Conservation (phyloP, 441 rosid genomes). For the Eutrema salsugineum region DNA sequence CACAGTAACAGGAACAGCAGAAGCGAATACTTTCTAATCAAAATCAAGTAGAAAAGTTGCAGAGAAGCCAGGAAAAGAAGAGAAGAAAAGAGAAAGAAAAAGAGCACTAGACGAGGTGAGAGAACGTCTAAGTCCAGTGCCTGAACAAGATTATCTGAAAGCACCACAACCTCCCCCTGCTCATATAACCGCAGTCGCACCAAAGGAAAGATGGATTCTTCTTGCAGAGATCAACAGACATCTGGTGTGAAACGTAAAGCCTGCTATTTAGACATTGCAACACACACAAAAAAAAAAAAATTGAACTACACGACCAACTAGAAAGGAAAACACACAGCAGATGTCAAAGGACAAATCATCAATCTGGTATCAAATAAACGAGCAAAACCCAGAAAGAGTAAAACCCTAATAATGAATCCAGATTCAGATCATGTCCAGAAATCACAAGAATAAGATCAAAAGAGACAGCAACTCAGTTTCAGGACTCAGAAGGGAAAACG, state of each 20-base stretch:
- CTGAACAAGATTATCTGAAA: constrained; percentile 53
- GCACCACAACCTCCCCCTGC: constrained; percentile 65
- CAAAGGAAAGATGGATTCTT: constrained; percentile 41
- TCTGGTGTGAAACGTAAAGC: constrained; percentile 50
- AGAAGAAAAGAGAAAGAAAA: background rate
- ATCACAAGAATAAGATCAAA: background rate
- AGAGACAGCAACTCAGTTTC: background rate
- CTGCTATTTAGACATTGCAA: constrained; percentile 44
- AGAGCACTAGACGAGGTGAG: background rate
- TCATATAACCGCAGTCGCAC: constrained; percentile 59
- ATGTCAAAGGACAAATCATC: background rate
- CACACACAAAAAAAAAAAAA: background rate
- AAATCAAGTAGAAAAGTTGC: background rate
- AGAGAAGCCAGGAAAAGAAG: constrained; percentile 29
- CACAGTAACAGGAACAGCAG: constrained; percentile 6
- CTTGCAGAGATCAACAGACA: constrained; percentile 62
- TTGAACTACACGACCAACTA: constrained; percentile 19
- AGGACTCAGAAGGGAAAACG: background rate
- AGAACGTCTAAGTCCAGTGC: constrained; percentile 66
- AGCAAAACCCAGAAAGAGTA: background rate
- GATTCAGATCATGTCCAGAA: background rate
- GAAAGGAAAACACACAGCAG: constrained; percentile 7
- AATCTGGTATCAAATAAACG: background rate
- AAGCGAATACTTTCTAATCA: background rate
- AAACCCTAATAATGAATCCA: constrained; percentile 3